Evolutionary conservation across 768 basidiomycete genomes (phyloP).

Genomic region (Neoboletus brunneissimus): DNA sequence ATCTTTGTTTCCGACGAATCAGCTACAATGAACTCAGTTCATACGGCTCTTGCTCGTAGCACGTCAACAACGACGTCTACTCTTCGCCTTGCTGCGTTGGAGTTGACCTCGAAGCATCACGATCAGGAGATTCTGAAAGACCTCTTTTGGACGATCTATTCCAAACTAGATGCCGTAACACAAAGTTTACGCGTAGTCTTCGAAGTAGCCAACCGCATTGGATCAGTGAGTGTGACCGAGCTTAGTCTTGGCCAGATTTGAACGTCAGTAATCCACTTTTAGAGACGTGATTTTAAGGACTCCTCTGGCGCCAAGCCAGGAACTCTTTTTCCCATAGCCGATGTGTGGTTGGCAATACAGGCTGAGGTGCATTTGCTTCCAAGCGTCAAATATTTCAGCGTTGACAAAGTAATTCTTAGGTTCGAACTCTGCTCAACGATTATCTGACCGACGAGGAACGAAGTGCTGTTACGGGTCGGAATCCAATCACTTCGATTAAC

Average conservation of each 20-base stretch:
- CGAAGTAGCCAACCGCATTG: slow-evolving; percentile 88
- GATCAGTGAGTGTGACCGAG: slow-evolving; percentile 60
- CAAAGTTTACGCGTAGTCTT: slow-evolving; percentile 88
- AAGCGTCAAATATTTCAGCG: not conserved
- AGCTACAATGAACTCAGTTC: slow-evolving; percentile 20
- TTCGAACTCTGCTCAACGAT: slow-evolving; percentile 78
- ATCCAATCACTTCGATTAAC: slow-evolving; percentile 90
- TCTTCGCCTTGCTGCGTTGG: slow-evolving; percentile 69
- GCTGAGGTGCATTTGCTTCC: slow-evolving; percentile 58
- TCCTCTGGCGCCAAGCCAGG: slow-evolving; percentile 74
- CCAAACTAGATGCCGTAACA: slow-evolving; percentile 89
- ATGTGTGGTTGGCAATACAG: slow-evolving; percentile 87
- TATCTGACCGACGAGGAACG: slow-evolving; percentile 92
- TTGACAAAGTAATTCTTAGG: slow-evolving; percentile 42
- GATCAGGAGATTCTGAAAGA: slow-evolving; percentile 88
- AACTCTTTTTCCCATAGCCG: slow-evolving; percentile 75
- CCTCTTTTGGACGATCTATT: slow-evolving; percentile 96
- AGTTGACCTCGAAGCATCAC: slow-evolving; percentile 63
- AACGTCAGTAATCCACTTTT: slow-evolving; percentile 3
- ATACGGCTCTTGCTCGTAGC: slow-evolving; percentile 24
- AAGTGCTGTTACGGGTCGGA: slow-evolving; percentile 72
- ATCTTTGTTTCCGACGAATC: slow-evolving; percentile 38
- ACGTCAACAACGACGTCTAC: slow-evolving; percentile 45
- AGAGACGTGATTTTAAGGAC: slow-evolving; percentile 93
- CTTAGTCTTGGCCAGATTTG: not conserved